A percentile compares a stretch with the other conserved stretches of the same genome.
Conservation (phyloP, 768 basidiomycete species). For the Podaxis mareebaensis region DNA sequence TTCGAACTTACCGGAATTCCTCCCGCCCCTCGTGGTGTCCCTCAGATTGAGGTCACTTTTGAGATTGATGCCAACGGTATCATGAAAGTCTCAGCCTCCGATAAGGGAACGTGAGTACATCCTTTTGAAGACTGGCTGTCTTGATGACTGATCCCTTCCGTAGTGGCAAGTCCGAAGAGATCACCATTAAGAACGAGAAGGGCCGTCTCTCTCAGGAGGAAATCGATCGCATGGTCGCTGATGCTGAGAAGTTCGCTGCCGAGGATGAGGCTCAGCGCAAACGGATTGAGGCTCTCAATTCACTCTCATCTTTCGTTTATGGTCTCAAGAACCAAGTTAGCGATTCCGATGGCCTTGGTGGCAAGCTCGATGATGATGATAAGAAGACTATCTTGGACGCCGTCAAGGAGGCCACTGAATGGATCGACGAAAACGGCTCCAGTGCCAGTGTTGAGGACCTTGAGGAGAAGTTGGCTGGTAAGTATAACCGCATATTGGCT, state of each 20-base stretch:
- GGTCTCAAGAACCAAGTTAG: constrained; percentile 84
- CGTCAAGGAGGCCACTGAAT: constrained; percentile 88
- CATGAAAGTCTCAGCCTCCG: constrained; percentile 89
- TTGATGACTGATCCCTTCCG: constrained; percentile 5
- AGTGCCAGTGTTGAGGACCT: constrained; percentile 82
- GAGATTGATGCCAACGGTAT: constrained; percentile 96
- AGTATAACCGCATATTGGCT: constrained; percentile 19
- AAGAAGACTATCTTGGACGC: constrained; percentile 80
- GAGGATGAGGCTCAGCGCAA: constrained; percentile 81
- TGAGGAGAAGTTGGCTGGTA: constrained; percentile 82
- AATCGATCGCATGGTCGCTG: constrained; percentile 94
- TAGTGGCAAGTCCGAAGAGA: constrained; percentile 83
- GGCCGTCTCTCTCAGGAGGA: constrained; percentile 88
- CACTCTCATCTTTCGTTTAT: constrained; percentile 79
- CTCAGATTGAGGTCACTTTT: constrained; percentile 96
- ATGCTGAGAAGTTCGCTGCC: constrained; percentile 87
- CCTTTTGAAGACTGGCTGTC: neutral
- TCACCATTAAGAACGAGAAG: constrained; percentile 96
- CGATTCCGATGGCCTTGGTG: constrained; percentile 89
- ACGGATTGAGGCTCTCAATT: constrained; percentile 84
- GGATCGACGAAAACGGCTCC: constrained; percentile 85
- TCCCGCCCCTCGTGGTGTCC: constrained; percentile 93
- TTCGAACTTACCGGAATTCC: constrained; percentile 94
- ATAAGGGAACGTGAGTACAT: constrained; percentile 84
- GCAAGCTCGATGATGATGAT: constrained; percentile 79